Conservation (phyloP, 2,329 filamentous ascomycete genomes). For the Cryoendolithus antarcticus region DNA sequence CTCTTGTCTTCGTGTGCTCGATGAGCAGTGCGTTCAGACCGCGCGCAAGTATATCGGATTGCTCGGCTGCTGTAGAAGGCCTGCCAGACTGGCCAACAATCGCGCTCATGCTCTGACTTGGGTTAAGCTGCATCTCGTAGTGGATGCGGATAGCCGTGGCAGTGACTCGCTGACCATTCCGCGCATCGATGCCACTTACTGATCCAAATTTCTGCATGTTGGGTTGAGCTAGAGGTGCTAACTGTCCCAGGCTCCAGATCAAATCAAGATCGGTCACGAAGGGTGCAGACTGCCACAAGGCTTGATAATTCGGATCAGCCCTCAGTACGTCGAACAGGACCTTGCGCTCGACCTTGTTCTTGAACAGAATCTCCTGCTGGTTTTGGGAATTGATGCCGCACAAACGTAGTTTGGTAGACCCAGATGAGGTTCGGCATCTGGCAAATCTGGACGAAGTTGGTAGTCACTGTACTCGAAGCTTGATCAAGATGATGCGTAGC, state of each 20-base stretch:
- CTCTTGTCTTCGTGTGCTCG: not conserved
- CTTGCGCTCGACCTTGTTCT: conserved; percentile 1
- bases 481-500: not conserved
- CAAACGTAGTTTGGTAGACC: conserved; percentile 5
- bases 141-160: not conserved
- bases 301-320: not conserved
- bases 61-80: not conserved
- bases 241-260: conserved; percentile 8
- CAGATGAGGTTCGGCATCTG: not conserved
- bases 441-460: conserved; percentile 5
- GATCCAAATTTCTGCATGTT: not conserved
- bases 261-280: conserved; percentile 9
- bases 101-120: not conserved
- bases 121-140: conserved; percentile 1
- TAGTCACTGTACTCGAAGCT: not conserved
- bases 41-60: conserved; percentile 3
- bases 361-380: not conserved
- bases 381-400: not conserved
- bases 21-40: conserved; percentile 10
- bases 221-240: not conserved
- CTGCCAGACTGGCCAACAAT: not conserved
- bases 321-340: not conserved
- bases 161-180: not conserved
- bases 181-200: not conserved
- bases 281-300: not conserved